Evolutionary conservation across 345 rosid species (phyloP).

Genomic region (Bretschneidera sinensis): DNA sequence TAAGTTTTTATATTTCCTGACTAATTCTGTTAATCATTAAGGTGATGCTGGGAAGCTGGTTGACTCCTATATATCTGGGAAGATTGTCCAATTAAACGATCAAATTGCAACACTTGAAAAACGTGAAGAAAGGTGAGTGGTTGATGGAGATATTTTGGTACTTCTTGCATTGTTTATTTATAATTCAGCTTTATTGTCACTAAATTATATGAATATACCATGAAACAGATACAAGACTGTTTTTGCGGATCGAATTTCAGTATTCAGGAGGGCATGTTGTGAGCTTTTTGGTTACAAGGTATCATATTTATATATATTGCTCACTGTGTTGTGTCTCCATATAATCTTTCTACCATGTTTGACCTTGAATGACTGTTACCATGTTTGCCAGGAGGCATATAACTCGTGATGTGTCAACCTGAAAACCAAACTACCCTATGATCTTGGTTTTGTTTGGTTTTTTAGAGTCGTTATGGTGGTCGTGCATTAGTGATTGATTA

Average conservation of each 20-base stretch:
- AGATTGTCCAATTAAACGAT: slow-evolving; percentile 81
- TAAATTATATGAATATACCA: slow-evolving; percentile 17
- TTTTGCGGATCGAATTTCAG: slow-evolving; percentile 94
- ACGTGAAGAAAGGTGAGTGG: slow-evolving; percentile 90
- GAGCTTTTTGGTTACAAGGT: slow-evolving; percentile 99
- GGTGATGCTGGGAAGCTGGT: slow-evolving; percentile 81
- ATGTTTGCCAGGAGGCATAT: not conserved
- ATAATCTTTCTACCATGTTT: slow-evolving; percentile 6
- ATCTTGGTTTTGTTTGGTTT: not conserved
- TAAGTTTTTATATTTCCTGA: slow-evolving; percentile 8
- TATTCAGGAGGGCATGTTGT: slow-evolving; percentile 95
- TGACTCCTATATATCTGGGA: slow-evolving; percentile 80
- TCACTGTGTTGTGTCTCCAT: not conserved
- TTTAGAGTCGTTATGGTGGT: no score
- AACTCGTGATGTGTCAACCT: no score
- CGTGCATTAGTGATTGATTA: no score
- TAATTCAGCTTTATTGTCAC: slow-evolving; percentile 15
- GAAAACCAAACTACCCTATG: not conserved
- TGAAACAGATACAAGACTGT: slow-evolving; percentile 91
- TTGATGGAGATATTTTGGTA: slow-evolving; percentile 2
- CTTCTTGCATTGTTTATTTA: slow-evolving; percentile 8
- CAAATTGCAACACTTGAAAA: slow-evolving; percentile 94
- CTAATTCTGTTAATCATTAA: slow-evolving; percentile 24
- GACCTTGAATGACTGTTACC: not conserved
- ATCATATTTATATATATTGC: slow-evolving; percentile 12